A percentile compares a stretch with the other conserved stretches of the same genome.
Evolutionary conservation across 2,329 filamentous ascomycete species (phyloP).

Genomic region (Chaetomium globosum): DNA sequence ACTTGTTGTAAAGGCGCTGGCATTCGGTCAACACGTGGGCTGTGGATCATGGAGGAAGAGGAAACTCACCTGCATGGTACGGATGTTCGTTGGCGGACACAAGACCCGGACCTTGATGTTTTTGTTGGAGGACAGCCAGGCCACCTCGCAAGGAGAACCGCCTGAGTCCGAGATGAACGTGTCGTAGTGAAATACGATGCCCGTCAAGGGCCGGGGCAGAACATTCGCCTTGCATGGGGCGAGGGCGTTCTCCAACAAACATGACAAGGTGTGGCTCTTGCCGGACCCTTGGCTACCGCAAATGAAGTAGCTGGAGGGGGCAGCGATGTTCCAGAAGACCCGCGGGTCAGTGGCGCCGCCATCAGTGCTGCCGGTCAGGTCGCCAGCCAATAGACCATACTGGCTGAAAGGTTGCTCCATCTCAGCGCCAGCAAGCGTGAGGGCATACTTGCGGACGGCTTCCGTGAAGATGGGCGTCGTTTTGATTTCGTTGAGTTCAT

Average conservation of each 20-base stretch:
- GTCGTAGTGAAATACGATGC: slow-evolving; percentile 68
- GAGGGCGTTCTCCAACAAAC: slow-evolving; percentile 60
- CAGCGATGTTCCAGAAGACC: slow-evolving; percentile 51
- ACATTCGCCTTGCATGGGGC: slow-evolving; percentile 49
- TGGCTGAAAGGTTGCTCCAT: slow-evolving; percentile 37
- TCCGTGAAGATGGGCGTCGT: slow-evolving; percentile 42
- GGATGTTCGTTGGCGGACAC: slow-evolving; percentile 57
- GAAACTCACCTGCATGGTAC: slow-evolving; percentile 43
- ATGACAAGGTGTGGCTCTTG: slow-evolving; percentile 64
- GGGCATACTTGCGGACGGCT: slow-evolving; percentile 34
- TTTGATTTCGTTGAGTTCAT: slow-evolving; percentile 40
- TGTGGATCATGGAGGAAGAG: background rate
- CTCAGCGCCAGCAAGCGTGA: slow-evolving; percentile 1
- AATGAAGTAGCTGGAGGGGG: slow-evolving; percentile 63
- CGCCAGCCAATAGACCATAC: slow-evolving; percentile 40
- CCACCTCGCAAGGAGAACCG: slow-evolving; percentile 61
- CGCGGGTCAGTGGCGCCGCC: slow-evolving; percentile 38
- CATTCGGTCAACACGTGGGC: slow-evolving; percentile 9
- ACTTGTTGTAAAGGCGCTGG: slow-evolving; percentile 46
- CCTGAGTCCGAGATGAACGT: slow-evolving; percentile 53
- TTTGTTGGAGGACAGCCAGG: slow-evolving; percentile 52
- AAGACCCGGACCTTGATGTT: slow-evolving; percentile 55
- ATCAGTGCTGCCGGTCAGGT: slow-evolving; percentile 24
- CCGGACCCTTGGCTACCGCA: slow-evolving; percentile 67
- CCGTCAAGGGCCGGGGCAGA: slow-evolving; percentile 57